Conservation (phyloP, 2,329 filamentous ascomycete genomes). For the Didymella arachidicola region DNA sequence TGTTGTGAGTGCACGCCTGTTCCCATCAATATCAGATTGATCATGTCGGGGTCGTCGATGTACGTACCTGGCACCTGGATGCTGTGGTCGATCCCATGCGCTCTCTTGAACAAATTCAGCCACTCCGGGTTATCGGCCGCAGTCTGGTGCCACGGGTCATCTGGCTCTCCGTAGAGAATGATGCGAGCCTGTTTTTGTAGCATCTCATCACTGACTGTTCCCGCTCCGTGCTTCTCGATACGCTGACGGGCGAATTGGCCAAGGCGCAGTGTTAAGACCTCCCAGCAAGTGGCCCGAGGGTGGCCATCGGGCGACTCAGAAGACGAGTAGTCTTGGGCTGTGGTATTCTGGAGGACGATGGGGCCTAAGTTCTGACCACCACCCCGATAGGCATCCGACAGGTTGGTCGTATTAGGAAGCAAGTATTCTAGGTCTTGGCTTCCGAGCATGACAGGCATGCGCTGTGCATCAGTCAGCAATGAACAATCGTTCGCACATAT, state of each 20-base stretch:
- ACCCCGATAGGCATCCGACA: slow-evolving; percentile 31
- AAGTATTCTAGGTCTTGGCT: slow-evolving; percentile 39
- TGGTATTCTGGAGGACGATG: slow-evolving; percentile 27
- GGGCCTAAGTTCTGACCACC: slow-evolving; percentile 27
- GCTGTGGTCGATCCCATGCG: slow-evolving; percentile 51
- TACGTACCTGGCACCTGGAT: slow-evolving; percentile 21
- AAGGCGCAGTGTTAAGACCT: slow-evolving; percentile 57
- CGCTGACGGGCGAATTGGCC: slow-evolving; percentile 55
- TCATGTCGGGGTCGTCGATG: neutral
- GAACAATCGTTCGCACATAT: neutral
- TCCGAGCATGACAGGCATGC: slow-evolving; percentile 25
- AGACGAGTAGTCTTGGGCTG: slow-evolving; percentile 25
- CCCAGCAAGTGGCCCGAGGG: slow-evolving; percentile 56
- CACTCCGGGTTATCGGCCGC: slow-evolving; percentile 55
- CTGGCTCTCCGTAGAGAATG: slow-evolving; percentile 56
- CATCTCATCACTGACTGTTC: slow-evolving; percentile 57
- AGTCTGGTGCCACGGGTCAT: slow-evolving; percentile 59
- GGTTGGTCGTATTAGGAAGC: slow-evolving; percentile 27
- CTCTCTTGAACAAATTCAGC: slow-evolving; percentile 59
- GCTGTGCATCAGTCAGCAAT: slow-evolving; percentile 29
- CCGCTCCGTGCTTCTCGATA: slow-evolving; percentile 47
- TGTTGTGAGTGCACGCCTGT: slow-evolving; percentile 27
- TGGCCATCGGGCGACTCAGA: slow-evolving; percentile 21
- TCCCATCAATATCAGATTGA: neutral
- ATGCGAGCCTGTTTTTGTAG: slow-evolving; percentile 58